Base-by-base conservation (phyloP, 345 rosid genomes). In the Camelina hispida region DNA sequence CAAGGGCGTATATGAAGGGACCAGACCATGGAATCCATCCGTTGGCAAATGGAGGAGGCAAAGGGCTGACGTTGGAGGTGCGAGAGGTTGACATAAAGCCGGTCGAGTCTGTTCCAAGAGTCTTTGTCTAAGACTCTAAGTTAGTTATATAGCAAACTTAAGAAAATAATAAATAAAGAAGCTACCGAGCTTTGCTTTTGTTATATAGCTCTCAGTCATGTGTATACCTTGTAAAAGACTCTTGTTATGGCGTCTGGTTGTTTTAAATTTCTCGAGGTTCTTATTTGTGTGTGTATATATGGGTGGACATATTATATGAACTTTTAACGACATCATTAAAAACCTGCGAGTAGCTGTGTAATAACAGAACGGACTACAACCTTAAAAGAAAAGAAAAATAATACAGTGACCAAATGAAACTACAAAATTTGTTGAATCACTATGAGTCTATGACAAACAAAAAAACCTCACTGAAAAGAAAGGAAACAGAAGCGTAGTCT, bases 21-120 rank as follows among this genome's bases (percentile, higher is more conserved):
- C 94, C 79, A 2, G 81, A 67, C 12, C 82, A 81, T 50, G 91
- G 94, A 42, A 78, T 87, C 17, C 97, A 93, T 83, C 94, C 94
- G 0, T 57, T 84, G 71, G 90, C 96, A 0, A 88, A 93, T 73
- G 93, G 85, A 1, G 90, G 83, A 2, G 89, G 93, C 28, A 84
- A 70, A 72, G 97, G 94, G 11, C 72, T 88, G 0, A 60, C 72
- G 73, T 72, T 86, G 34, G 38, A 58, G 52, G 57, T 88, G 5
- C 86, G 91, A 79, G 93, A 89, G 82, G 84, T 81, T 9, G 86
- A 89, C 3, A 62, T 83, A 82, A 81, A 78, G 77, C 94, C 85
- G 6, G 25, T 68, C 1, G 85, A 81, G 10, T 74, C 85, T 10
- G 84, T 84, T 62, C 85, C 91, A 2, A 76, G 89, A 37, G 87